Percentiles rank a stretch among this genome's conserved stretches.
phyloP scores from a whole-genome alignment of 2,329 filamentous ascomycete genomes.

The Trichoderma endophyticum region DNA sequence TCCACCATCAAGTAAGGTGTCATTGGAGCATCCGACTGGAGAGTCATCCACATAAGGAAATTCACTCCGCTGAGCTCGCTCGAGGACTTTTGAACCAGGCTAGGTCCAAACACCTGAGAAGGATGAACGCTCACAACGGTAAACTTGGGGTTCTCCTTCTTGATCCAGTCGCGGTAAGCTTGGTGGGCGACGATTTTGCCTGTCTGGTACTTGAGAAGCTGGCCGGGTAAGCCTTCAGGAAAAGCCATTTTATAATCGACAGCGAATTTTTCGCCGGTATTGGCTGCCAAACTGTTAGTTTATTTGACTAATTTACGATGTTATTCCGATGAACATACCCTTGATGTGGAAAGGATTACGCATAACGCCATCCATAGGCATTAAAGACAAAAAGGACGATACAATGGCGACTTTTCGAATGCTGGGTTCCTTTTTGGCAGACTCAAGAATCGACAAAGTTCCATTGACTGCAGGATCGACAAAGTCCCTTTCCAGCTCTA shows the following conservation, averaged over 20 bases:
- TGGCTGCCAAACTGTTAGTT: neutral
- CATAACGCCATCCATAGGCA: constrained; percentile 11
- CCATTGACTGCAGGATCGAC: constrained; percentile 20
- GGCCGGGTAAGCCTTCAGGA: constrained; percentile 1
- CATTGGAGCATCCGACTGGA: neutral
- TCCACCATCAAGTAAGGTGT: constrained; percentile 2
- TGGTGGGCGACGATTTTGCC: constrained; percentile 22
- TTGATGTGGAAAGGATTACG: neutral
- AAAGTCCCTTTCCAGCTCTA: constrained; percentile 19
- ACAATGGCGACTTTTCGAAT: constrained; percentile 19
- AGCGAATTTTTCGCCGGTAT: neutral
- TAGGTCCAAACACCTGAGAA: constrained; percentile 20
- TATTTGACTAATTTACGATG: rapidly evolving
- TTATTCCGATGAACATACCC: neutral
- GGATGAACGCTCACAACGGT: constrained; percentile 18
- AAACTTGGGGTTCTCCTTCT: constrained; percentile 16
- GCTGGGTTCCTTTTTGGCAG: constrained; percentile 1
- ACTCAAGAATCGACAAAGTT: constrained; percentile 18
- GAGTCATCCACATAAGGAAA: neutral
- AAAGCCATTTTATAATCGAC: constrained; percentile 7
- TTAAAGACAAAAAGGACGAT: constrained; percentile 20
- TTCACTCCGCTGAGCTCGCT: constrained; percentile 26
- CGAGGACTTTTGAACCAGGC: constrained; percentile 16
- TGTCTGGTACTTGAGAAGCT: constrained; percentile 19
- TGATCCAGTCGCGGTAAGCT: constrained; percentile 21